Conservation (phyloP, 768 basidiomycete genomes). For the Amanita pallidorosea region DNA sequence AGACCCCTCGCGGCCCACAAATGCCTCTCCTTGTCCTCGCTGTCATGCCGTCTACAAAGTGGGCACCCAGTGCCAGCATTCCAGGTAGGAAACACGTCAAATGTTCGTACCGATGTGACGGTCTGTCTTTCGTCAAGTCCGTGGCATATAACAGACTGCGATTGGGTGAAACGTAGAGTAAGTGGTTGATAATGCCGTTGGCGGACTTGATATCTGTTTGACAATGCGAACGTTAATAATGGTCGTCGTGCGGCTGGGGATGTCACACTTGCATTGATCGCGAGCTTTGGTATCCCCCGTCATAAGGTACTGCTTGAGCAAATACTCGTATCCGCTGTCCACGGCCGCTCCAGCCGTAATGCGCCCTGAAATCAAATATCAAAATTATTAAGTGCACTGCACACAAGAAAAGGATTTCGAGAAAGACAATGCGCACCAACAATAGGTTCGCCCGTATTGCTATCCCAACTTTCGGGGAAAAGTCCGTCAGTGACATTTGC, state of each 20-base stretch:
- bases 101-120: conserved; percentile 46
- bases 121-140: conserved; percentile 25
- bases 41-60: conserved; percentile 26
- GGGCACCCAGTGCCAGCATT: conserved; percentile 50
- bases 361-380: conserved; percentile 18
- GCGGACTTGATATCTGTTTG: conserved; percentile 40
- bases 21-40: conserved; percentile 34
- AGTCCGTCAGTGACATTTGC: conserved; percentile 21
- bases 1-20: conserved; percentile 64
- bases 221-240: background rate
- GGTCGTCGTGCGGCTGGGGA: background rate
- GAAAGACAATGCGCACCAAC: conserved; percentile 12
- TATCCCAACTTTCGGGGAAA: conserved; percentile 23
- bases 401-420: background rate
- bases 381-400: background rate
- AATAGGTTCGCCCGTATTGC: conserved; percentile 12
- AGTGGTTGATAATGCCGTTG: conserved; percentile 42
- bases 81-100: conserved; percentile 65
- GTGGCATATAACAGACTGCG: conserved; percentile 56
- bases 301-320: conserved; percentile 55
- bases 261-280: conserved; percentile 38
- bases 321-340: conserved; percentile 61
- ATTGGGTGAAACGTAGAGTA: conserved; percentile 44
- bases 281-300: conserved; percentile 34
- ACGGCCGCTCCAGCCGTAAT: conserved; percentile 45